Evolutionary conservation across 1,284 basidiomycete genomes (phyloP).

Genomic region (Singerocomus inundabilis): DNA sequence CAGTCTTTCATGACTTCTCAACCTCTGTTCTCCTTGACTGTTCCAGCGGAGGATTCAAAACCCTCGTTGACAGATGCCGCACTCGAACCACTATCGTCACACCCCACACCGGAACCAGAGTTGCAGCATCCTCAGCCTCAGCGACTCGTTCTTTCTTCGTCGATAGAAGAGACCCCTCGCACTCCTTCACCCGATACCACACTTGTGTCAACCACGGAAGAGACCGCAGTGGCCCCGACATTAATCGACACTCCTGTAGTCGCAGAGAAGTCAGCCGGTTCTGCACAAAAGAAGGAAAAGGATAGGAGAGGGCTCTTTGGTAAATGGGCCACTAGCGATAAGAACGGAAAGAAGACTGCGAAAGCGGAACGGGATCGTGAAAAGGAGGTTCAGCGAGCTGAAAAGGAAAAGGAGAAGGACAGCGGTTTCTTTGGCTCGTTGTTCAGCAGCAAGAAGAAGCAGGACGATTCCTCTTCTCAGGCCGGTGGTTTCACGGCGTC

Average conservation of each 20-base stretch:
- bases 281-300: conserved; percentile 62
- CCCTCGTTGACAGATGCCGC: conserved; percentile 38
- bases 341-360: conserved; percentile 55
- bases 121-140: conserved; percentile 59
- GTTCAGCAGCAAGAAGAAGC: conserved; percentile 82
- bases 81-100: conserved; percentile 13
- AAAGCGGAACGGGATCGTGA: conserved; percentile 45
- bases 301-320: conserved; percentile 75
- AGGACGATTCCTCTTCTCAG: conserved; percentile 58
- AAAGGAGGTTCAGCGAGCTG: conserved; percentile 45
- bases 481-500: conserved; percentile 50
- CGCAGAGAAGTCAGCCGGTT: conserved; percentile 33
- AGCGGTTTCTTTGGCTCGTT: conserved; percentile 84
- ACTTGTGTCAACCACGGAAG: conserved; percentile 30
- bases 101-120: conserved; percentile 38
- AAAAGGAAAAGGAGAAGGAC: conserved; percentile 60
- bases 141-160: conserved; percentile 33
- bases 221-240: conserved; percentile 25
- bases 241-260: conserved; percentile 23
- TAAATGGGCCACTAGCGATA: conserved; percentile 67
- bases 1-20: conserved; percentile 27
- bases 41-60: conserved; percentile 30
- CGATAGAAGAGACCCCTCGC: conserved; percentile 40
- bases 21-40: conserved; percentile 29
- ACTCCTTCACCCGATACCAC: conserved; percentile 44